phyloP scores from a whole-genome alignment of 495 filamentous ascomycete genomes.

The Trichoderma orchidacearum region DNA sequence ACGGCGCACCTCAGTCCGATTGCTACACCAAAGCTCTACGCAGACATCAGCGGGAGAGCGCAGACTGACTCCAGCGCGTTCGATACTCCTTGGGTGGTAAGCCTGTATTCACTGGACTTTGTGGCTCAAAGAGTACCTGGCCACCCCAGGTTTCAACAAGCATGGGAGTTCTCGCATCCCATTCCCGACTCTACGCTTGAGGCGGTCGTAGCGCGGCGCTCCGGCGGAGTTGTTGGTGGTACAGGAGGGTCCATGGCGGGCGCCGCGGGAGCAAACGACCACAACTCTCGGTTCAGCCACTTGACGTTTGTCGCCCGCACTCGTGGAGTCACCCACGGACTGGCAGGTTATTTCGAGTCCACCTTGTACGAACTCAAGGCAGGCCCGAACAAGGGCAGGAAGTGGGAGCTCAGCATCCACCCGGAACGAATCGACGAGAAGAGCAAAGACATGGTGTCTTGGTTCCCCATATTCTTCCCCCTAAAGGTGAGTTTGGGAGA shows the following conservation, averaged over 20 bases:
- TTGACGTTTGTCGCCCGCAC: constrained; percentile 56
- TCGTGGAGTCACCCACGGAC: constrained; percentile 75
- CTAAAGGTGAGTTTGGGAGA: constrained; percentile 57
- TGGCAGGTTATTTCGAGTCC: constrained; percentile 93
- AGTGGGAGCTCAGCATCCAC: constrained; percentile 80
- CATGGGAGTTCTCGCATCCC: constrained; percentile 59
- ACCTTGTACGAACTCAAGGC: constrained; percentile 49
- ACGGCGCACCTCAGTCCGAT: constrained; percentile 85
- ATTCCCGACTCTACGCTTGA: constrained; percentile 27
- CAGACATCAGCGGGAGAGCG: constrained; percentile 54
- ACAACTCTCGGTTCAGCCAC: constrained; percentile 71
- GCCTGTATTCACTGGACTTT: constrained; percentile 77
- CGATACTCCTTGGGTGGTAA: constrained; percentile 79
- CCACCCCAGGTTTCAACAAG: constrained; percentile 45
- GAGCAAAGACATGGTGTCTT: constrained; percentile 90
- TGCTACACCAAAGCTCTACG: constrained; percentile 71
- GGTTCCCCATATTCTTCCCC: constrained; percentile 98
- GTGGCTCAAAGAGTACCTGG: constrained; percentile 46
- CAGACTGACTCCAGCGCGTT: constrained; percentile 61
- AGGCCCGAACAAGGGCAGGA: constrained; percentile 16
- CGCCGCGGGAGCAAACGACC: constrained; percentile 59
- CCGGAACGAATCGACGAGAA: constrained; percentile 85
- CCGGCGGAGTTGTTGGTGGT: constrained; percentile 37
- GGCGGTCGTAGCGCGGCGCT: constrained; percentile 32
- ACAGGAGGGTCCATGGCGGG: constrained; percentile 48